Conservation (phyloP, 495 filamentous ascomycete species). For the Trichoderma virens region DNA sequence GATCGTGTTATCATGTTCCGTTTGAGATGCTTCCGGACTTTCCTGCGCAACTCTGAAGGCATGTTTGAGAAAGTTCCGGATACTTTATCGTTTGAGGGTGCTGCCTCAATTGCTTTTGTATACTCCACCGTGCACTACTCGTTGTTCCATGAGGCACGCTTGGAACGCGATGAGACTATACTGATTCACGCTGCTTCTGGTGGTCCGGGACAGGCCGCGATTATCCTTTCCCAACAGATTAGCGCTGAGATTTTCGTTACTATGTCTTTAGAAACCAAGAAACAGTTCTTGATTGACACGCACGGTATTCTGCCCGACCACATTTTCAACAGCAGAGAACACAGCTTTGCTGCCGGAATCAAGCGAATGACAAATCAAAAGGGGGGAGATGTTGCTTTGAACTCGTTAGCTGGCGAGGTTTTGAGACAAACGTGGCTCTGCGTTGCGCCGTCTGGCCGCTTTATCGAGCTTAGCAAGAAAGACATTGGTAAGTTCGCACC, state of each 20-base stretch:
- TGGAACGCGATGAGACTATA: conserved; percentile 33
- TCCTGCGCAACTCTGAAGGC: too few species aligned
- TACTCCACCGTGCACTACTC: too few species aligned
- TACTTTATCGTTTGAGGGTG: too few species aligned
- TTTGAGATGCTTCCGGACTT: too few species aligned
- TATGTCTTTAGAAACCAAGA: conserved; percentile 22
- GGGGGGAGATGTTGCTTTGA: conserved; percentile 56
- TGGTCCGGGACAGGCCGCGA: conserved; percentile 46
- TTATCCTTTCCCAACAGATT: conserved; percentile 33
- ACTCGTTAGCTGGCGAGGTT: conserved; percentile 43
- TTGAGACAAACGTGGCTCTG: conserved; percentile 42
- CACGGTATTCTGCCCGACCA: conserved; percentile 29
- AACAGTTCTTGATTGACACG: conserved; percentile 29
- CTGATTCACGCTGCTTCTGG: conserved; percentile 45
- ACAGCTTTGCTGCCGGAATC: conserved; percentile 32
- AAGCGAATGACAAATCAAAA: conserved; percentile 30
- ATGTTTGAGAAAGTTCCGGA: too few species aligned
- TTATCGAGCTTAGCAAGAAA: conserved; percentile 36
- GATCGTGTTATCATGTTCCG: too few species aligned
- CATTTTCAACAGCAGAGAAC: conserved; percentile 33
- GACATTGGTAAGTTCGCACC: too few species aligned
- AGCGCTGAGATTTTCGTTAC: conserved; percentile 40
- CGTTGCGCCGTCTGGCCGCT: conserved; percentile 38
- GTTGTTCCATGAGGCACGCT: too few species aligned
- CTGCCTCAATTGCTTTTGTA: too few species aligned